Conservation (phyloP, 116 monocot genomes). For the Zostera marina region DNA sequence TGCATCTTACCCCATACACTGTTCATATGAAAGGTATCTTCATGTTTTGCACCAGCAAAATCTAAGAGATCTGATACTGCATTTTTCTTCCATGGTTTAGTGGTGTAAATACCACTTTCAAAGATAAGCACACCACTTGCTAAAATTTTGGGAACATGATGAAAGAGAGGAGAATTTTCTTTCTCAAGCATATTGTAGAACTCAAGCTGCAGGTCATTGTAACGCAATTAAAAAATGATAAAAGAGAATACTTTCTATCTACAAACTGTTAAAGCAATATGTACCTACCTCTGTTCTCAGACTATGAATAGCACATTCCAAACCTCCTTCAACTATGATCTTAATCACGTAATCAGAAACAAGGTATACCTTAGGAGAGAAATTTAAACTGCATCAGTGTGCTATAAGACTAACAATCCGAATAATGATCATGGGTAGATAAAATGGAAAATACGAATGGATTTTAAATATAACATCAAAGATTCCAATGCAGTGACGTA, state of each 20-base stretch:
- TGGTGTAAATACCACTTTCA: slow-evolving; percentile 32
- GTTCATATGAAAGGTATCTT: slow-evolving; percentile 26
- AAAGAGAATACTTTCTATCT: not conserved
- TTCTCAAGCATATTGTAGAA: slow-evolving; percentile 62
- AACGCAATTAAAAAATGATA: slow-evolving; percentile 6
- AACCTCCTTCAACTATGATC: slow-evolving; percentile 76
- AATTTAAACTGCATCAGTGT: not conserved
- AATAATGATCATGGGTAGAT: not conserved
- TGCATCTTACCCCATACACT: slow-evolving; percentile 68
- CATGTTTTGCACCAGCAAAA: slow-evolving; percentile 7
- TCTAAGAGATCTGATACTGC: slow-evolving; percentile 37
- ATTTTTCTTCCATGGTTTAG: slow-evolving; percentile 58
- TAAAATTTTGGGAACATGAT: slow-evolving; percentile 69
- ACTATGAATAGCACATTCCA: slow-evolving; percentile 40
- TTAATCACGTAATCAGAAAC: slow-evolving; percentile 74
- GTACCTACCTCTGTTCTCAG: slow-evolving; percentile 73
- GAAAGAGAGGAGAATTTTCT: slow-evolving; percentile 29
- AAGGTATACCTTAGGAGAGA: slow-evolving; percentile 59
- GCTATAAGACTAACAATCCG: not conserved
- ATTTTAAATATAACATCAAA: not conserved
- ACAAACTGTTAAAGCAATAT: not conserved
- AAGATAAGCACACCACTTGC: slow-evolving; percentile 57
- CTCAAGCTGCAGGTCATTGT: slow-evolving; percentile 43
- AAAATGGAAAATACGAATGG: not conserved
- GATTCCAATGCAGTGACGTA: not conserved